Evolutionary conservation across 192 early-diverging fungal genomes (phyloP), one percentile per base, ranked within the genome.

Genomic region (Haplosporangium gracile): DNA sequence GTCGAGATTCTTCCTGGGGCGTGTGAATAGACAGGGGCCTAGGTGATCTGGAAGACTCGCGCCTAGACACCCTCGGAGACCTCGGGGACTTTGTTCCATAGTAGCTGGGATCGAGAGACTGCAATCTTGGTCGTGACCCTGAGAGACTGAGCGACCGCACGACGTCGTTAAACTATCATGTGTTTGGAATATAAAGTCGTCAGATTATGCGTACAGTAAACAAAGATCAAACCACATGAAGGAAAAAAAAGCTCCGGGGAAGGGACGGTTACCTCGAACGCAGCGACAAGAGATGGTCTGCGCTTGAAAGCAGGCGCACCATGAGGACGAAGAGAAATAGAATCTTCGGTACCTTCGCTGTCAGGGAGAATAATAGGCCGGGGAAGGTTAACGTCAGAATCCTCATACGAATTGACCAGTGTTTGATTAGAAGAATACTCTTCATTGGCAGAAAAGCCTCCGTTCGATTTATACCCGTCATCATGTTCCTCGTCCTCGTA

Each of bases 281-380:
- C 92, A 40, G 90, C 88, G 77, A 93, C 88, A 16, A 93, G 80
- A 22, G 91, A 91, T 26, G 92, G 87, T 60, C 91, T 81, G 49
- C 76, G 78, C 39, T 53, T 79, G 36, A 81, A 34, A 5, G 73
- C 68, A 57, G 76, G 47, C 29, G 70, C 22, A 34, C 79, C 77
- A 74, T 79, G 47, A 34, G 89, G 85, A 60, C 79, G 55, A 69
- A 86, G 68, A 1, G 79, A 78, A 20, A 85, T 76, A 47, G 88
- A 68, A 65, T 89, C 77, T 18, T 89, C 80, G 13, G 76, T 80
- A 57, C 83, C 83, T 65, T 75, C 88, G 49, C 80, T 89, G 76
- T 76, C 43, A 70, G 63, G 76, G 74, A 80, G 80, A 79, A 77
- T 76, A 79, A 47, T 68, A 82, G 63, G 73, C 77, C n/a, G 77